phyloP scores from a whole-genome alignment of 2,329 filamentous ascomycete species.

The Aspergillus caelatus region DNA sequence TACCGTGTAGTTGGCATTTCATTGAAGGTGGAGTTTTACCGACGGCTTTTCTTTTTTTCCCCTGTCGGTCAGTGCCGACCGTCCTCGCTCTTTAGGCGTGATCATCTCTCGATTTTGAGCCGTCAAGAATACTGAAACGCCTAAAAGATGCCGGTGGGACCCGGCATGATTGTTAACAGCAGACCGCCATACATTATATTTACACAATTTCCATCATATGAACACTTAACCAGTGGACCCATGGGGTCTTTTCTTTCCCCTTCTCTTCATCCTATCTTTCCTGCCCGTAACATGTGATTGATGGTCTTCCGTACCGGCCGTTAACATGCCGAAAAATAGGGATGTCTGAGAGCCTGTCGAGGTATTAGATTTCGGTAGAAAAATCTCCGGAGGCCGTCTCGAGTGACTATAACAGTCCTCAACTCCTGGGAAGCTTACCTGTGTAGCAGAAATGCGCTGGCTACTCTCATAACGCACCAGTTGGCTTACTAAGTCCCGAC shows the following conservation, averaged over 20 bases:
- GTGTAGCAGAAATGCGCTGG: conserved; percentile 65
- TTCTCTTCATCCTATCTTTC: background rate
- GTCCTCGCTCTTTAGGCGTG: conserved; percentile 1
- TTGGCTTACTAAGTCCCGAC: conserved; percentile 66
- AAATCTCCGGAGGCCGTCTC: background rate
- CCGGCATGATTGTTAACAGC: background rate
- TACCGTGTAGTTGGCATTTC: background rate
- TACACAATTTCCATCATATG: conserved; percentile 4
- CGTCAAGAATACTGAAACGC: conserved; percentile 16
- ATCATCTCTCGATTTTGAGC: conserved; percentile 8
- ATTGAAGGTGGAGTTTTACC: background rate
- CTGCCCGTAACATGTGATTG: background rate
- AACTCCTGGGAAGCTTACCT: conserved; percentile 49
- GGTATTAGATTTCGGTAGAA: background rate
- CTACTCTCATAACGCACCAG: conserved; percentile 75
- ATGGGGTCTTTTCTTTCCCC: background rate
- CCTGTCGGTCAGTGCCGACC: background rate
- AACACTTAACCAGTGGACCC: background rate
- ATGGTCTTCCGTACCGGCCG: background rate
- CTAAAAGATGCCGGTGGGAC: conserved; percentile 5
- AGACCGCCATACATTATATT: background rate
- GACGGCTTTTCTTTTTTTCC: background rate
- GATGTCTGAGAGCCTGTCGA: conserved; percentile 40
- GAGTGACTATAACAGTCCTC: background rate
- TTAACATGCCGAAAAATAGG: conserved; percentile 34